These are phyloP conservation scores for Penicillium sp. DNA, from an alignment of 2,329 filamentous ascomycete genomes.

Conservation along the genomic window DNA sequence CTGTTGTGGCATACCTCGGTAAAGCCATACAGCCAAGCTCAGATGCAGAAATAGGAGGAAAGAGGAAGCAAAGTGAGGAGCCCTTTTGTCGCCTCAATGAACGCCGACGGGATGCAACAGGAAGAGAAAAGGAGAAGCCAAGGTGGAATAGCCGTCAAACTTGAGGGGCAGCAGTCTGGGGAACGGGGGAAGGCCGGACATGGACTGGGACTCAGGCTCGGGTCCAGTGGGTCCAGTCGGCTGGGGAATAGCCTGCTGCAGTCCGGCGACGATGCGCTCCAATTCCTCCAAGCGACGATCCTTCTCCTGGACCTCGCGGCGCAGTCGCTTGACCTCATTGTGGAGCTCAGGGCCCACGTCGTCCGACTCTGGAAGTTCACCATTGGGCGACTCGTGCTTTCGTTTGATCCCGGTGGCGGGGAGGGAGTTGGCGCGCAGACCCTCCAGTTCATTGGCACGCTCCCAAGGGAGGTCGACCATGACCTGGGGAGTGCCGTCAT, in stretches of 20 bases:
- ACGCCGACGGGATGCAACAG: slow-evolving; percentile 32
- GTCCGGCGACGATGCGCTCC: slow-evolving; percentile 35
- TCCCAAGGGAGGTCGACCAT: slow-evolving; percentile 24
- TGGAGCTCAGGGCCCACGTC: slow-evolving; percentile 48
- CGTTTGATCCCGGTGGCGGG: slow-evolving; percentile 32
- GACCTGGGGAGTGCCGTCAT: slow-evolving; percentile 27
- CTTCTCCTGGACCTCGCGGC: slow-evolving; percentile 59
- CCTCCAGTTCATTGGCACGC: slow-evolving; percentile 30
- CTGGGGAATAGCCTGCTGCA: slow-evolving; percentile 37
- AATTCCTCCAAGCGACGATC: slow-evolving; percentile 42
- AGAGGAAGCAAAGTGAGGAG: slow-evolving; percentile 12
- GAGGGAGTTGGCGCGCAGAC: slow-evolving; percentile 26
- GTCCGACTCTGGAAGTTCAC: slow-evolving; percentile 32
- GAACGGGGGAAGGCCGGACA: slow-evolving; percentile 10
- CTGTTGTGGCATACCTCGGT: slow-evolving; percentile 10
- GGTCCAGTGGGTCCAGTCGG: slow-evolving; percentile 7
- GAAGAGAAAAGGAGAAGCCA: slow-evolving; percentile 6
- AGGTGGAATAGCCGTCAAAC: slow-evolving; percentile 11
- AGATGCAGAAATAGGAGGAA: slow-evolving; percentile 14
- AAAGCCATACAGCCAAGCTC: slow-evolving; percentile 6
- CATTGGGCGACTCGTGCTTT: slow-evolving; percentile 32
- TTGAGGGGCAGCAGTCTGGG: slow-evolving; percentile 15
- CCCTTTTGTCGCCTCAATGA: slow-evolving; percentile 13
- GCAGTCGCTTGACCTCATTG: slow-evolving; percentile 62
- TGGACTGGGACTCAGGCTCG: slow-evolving; percentile 14